Base-by-base conservation (phyloP, 257 asterid species). In the Galeopsis tetrahit region DNA sequence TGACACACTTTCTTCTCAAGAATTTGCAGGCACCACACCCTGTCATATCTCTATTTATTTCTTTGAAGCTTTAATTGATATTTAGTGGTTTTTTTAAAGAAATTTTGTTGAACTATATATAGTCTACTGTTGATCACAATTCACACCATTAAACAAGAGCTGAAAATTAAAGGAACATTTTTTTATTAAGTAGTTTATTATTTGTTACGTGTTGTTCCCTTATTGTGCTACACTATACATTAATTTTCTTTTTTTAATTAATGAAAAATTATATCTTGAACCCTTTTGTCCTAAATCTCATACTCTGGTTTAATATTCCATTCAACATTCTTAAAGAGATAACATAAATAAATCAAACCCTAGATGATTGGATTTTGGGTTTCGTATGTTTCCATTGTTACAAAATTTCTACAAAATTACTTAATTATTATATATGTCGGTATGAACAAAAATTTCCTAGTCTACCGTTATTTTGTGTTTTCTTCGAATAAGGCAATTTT, bases 21-120 rank as follows among this genome's bases (percentile, higher is more conserved):
- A 87, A 85, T 60, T 87, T 87, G 83, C 93, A 87, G 67, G 93
- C 93, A 68, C 93, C 90, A 63, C 93, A 91, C 38, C 92, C 84
- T 21, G 87, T 74, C 97, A 90, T 86, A 57, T 15, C 15, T 65
- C 14, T 65, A 28, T 49, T 11, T 6, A 10, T 4, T 75, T 68
- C n/a, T 6, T 17, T 9, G 51, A 63, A 44, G 9, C 14, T 46
- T 39, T 68, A 68, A 34, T 0, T 55, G 11, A 33, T 58, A 21
- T 34, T 79, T 52, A 15, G 10, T 21, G 32, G 36, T 32, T 31
- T 17, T 67, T 15, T 9, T 72, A 49, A 48, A 32, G 51, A 46
- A 32, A 31, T 68, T 52, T 74, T 49, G 38, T 63, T 49, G 68
- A 2, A 31, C 15, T 51, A 38, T 3, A 6, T 21, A 21, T 21